These are phyloP conservation scores for Paecilomyces fulvus DNA, from an alignment of 2,329 filamentous ascomycete species.

Conservation along the genomic window DNA sequence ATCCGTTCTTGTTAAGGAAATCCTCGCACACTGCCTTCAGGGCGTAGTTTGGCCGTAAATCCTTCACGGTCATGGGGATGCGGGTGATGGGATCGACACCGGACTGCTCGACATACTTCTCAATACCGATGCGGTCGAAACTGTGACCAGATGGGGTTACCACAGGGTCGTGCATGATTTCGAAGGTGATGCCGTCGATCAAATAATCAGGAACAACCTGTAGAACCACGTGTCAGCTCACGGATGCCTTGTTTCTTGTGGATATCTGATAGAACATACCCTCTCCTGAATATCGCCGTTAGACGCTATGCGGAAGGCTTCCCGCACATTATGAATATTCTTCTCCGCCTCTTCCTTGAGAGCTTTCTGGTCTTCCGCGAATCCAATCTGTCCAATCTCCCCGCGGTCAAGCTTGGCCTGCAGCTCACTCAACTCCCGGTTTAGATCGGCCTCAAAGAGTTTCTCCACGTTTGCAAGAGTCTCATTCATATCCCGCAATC, in stretches of 20 bases:
- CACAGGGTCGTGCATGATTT: constrained; percentile 45
- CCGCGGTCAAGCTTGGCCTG: constrained; percentile 25
- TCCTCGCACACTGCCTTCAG: constrained; percentile 76
- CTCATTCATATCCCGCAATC: constrained; percentile 38
- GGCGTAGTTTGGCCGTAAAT: constrained; percentile 73
- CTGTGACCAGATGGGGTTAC: constrained; percentile 69
- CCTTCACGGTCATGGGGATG: constrained; percentile 57
- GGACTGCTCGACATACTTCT: constrained; percentile 72
- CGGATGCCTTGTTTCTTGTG: background rate
- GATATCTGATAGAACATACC: constrained; percentile 15
- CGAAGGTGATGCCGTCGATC: constrained; percentile 42
- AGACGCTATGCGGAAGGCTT: constrained; percentile 34
- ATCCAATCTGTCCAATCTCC: constrained; percentile 53
- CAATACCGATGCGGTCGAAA: constrained; percentile 77
- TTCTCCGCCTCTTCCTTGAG: constrained; percentile 43
- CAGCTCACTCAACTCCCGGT: constrained; percentile 28
- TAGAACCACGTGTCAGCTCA: background rate
- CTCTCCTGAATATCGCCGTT: constrained; percentile 35
- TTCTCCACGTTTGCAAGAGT: constrained; percentile 33
- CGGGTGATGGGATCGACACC: constrained; percentile 76
- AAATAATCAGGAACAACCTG: constrained; percentile 42
- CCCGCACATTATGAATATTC: constrained; percentile 38
- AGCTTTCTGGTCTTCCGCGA: constrained; percentile 57
- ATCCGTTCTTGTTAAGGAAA: constrained; percentile 78
- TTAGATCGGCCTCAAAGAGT: constrained; percentile 31